These are phyloP conservation scores for Saccharomycopsis fermentans DNA, from an alignment of 805 yeast genomes.

Conservation along the genomic window DNA sequence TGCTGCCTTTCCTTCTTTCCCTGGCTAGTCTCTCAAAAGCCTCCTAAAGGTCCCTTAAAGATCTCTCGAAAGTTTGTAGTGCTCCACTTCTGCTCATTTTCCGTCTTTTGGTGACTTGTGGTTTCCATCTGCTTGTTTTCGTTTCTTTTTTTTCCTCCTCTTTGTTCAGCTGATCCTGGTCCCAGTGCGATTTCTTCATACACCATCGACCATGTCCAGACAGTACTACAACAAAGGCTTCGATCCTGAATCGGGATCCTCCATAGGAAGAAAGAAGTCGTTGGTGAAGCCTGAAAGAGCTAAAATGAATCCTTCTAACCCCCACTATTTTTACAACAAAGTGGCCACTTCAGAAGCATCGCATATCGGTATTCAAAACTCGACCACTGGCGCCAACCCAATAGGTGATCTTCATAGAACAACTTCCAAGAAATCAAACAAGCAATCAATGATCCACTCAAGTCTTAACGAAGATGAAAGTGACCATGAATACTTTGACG, in stretches of 20 bases:
- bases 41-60: no score
- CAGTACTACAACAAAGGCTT: not conserved
- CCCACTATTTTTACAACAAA: conserved; percentile 68
- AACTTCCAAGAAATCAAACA: conserved; percentile 14
- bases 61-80: no score
- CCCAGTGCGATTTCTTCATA: no score
- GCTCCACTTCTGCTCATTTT: no score
- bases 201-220: not conserved
- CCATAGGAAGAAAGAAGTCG: conserved; percentile 47
- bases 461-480: not conserved
- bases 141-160: no score
- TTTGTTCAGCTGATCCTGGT: no score
- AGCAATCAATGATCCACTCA: conserved; percentile 7
- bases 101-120: no score
- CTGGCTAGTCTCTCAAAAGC: no score
- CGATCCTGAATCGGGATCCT: conserved; percentile 20
- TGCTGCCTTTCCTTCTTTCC: no score
- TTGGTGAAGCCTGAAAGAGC: conserved; percentile 81
- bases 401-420: conserved; percentile 20
- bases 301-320: conserved; percentile 52
- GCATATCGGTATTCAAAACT: conserved; percentile 55
- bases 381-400: conserved; percentile 66
- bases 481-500: not conserved
- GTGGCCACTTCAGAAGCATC: conserved; percentile 56
- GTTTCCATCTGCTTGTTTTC: no score